phyloP scores from a whole-genome alignment of 2,329 filamentous ascomycete genomes.

The Cladosporium velox region DNA sequence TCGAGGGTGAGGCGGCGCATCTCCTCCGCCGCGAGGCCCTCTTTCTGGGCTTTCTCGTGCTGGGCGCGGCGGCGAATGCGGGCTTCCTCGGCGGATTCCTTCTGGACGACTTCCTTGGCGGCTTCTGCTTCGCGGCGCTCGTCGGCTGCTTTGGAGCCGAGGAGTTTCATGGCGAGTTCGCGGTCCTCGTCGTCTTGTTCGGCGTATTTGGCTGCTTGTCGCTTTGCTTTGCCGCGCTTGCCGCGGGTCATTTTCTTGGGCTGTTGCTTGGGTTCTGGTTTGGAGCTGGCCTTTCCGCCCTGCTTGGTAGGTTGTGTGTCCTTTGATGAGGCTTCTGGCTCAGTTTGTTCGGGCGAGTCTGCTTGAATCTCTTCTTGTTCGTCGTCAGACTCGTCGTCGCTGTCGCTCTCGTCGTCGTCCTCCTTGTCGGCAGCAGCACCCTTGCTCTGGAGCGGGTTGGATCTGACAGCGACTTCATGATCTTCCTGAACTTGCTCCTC shows the following conservation, averaged over 20 bases:
- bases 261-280: constrained; percentile 30
- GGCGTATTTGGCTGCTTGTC: constrained; percentile 85
- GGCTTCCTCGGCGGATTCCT: constrained; percentile 64
- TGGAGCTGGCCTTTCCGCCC: constrained; percentile 25
- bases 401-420: constrained; percentile 31
- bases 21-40: constrained; percentile 76
- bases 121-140: constrained; percentile 68
- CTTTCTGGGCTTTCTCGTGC: constrained; percentile 73
- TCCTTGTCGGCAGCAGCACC: constrained; percentile 32
- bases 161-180: constrained; percentile 75
- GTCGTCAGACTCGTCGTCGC: constrained; percentile 27
- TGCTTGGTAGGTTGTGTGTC: constrained; percentile 3
- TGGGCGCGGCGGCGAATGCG: constrained; percentile 75
- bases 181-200: constrained; percentile 95
- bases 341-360: constrained; percentile 22
- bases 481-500: constrained; percentile 34
- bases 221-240: constrained; percentile 81
- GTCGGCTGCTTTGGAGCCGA: constrained; percentile 72
- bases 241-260: constrained; percentile 57
- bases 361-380: constrained; percentile 32
- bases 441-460: constrained; percentile 23
- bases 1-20: constrained; percentile 60
- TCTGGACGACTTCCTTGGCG: constrained; percentile 61
- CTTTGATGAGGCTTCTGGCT: constrained; percentile 23
- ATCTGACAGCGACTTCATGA: constrained; percentile 17